Evolutionary conservation across 2,329 filamentous ascomycete genomes (phyloP).

Genomic region (Cladosporium sp.): DNA sequence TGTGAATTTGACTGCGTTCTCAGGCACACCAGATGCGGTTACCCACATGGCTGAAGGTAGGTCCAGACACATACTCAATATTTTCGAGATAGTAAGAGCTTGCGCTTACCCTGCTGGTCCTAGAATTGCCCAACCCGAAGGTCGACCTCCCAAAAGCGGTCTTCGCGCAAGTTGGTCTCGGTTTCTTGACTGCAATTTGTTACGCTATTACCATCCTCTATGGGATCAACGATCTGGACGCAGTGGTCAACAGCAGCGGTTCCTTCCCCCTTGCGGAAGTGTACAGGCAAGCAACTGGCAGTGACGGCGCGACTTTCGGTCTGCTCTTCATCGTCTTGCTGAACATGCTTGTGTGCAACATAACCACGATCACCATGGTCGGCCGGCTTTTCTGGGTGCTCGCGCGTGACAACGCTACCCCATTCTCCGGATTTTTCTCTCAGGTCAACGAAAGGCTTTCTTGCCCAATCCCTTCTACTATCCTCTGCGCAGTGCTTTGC

Average conservation of each 20-base stretch:
- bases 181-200: conserved; percentile 40
- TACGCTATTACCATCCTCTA: conserved; percentile 49
- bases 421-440: conserved; percentile 49
- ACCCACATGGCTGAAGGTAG: conserved; percentile 31
- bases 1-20: not conserved
- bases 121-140: conserved; percentile 30
- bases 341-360: conserved; percentile 41
- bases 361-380: conserved; percentile 27
- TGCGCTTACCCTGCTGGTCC: not conserved
- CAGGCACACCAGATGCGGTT: conserved; percentile 28
- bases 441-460: conserved; percentile 49
- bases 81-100: no score
- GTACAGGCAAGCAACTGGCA: conserved; percentile 44
- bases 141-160: conserved; percentile 47
- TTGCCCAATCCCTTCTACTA: conserved; percentile 53
- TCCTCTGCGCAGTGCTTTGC: conserved; percentile 48
- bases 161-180: conserved; percentile 43
- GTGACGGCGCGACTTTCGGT: conserved; percentile 48
- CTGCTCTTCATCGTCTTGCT: conserved; percentile 53
- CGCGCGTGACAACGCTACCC: conserved; percentile 56
- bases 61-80: not conserved
- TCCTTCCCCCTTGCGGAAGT: conserved; percentile 44
- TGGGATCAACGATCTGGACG: conserved; percentile 40
- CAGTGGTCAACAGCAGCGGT: conserved; percentile 33
- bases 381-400: conserved; percentile 44